Evolutionary conservation across 2,329 filamentous ascomycete genomes (phyloP), one percentile per base, ranked within the genome.

Genomic region (Grosmannia clavigera): DNA sequence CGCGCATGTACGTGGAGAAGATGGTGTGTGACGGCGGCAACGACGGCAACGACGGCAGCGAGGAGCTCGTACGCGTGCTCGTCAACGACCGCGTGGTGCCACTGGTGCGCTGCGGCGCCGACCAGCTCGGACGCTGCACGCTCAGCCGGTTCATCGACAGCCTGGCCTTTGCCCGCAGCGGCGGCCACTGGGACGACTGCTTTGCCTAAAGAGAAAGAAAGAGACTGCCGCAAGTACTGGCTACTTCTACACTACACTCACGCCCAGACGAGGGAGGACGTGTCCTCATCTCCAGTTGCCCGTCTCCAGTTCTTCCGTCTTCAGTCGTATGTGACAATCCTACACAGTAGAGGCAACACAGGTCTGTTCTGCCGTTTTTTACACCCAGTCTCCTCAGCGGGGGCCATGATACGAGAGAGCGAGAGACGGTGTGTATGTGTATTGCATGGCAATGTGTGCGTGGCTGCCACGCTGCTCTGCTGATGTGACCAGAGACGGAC

Each of bases 1-100:
- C 83, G 22, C 78, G 91, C 58, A 81, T 90, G 71, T 95, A 95
- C 70, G 82, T 96, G 43, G 92, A 96, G 78, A 94, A 92, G 78
- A 85, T 96, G 81, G 73, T 72, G 50, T 96, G 92, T 70, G 69
- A 69, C 2, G 75, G 63, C 11, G 29, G 29, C 29, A 31, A 19
- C 29, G 35, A 38, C 5, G 12, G 35, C 35, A 48, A 50, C 14
- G 82, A 69, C 2, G 75, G 63, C 38, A 48, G 51, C 14, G 82
- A 90, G 68, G 87, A 94, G 70, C 76, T 87, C 58, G 88, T 96
- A 12, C 80, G 92, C 46, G 78, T 95, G 5, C 73, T 96, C 61
- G 76, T 96, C 43, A 96, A 96, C 72, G 90, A 95, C 68, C 81
- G 89, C 29, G 89, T 96, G 2, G 77, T 92, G 61, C 83, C 84